Percentiles rank a stretch among this genome's conserved stretches.
phyloP scores from a whole-genome alignment of 148 eudicot species.

The Salicornia ramosissima region DNA sequence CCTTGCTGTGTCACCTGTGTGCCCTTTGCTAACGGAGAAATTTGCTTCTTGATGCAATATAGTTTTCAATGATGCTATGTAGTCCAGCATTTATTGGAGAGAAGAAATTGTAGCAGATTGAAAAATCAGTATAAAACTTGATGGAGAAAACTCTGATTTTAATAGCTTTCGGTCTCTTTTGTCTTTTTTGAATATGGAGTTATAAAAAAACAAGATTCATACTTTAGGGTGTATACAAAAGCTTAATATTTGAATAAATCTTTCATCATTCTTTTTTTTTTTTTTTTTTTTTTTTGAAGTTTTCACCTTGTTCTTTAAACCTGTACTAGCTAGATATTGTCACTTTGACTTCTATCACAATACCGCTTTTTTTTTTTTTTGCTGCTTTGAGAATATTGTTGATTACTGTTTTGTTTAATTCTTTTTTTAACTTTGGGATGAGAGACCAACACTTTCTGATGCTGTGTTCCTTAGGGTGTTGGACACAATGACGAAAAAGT shows the following conservation, averaged over 20 bases:
- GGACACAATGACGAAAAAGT: slow-evolving; percentile 96
- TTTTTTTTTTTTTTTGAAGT: too few relatives aligned
- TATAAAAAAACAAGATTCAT: neutral
- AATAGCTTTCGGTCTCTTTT: neutral
- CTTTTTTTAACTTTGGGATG: neutral
- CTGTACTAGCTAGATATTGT: neutral
- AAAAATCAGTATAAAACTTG: neutral
- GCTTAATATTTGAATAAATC: neutral
- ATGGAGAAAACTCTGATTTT: neutral
- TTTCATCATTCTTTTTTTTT: neutral
- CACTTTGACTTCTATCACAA: neutral
- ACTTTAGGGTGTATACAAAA: neutral
- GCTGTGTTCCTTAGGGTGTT: slow-evolving; percentile 56
- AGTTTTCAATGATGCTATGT: neutral
- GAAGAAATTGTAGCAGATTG: neutral
- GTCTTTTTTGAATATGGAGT: neutral
- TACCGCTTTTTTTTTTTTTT: neutral
- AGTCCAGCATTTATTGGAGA: neutral
- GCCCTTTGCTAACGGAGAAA: neutral
- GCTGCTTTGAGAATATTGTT: neutral
- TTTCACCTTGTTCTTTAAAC: neutral
- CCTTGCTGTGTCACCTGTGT: too few relatives aligned
- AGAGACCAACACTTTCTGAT: slow-evolving; percentile 5
- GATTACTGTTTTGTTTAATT: slow-evolving; percentile 3
- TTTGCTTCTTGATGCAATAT: neutral